phyloP scores from a whole-genome alignment of 306 rosid genomes.

The Carpinus fangiana region DNA sequence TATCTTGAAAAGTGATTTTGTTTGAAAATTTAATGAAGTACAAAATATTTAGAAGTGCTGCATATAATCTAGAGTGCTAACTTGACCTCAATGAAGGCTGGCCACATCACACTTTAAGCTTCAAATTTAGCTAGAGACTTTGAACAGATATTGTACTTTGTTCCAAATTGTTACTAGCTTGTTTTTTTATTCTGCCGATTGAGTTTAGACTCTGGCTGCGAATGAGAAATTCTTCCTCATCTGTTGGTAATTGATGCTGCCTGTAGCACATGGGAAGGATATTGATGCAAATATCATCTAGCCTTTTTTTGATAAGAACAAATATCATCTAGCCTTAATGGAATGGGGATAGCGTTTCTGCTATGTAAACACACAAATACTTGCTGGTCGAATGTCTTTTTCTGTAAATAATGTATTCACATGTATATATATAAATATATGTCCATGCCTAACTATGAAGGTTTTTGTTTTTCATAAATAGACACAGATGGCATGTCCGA shows the following conservation, averaged over 20 bases:
- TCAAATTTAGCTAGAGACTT: not conserved
- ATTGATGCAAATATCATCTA: too few species aligned
- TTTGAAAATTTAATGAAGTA: not conserved
- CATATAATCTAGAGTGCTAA: not conserved
- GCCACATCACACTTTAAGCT: not conserved
- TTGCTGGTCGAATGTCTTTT: not conserved
- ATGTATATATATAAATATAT: not conserved
- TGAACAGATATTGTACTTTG: not conserved
- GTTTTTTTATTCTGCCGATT: too few species aligned
- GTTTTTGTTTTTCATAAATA: slow-evolving; percentile 15
- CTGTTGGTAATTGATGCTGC: too few species aligned
- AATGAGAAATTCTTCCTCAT: too few species aligned
- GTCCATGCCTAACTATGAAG: slow-evolving; percentile 24
- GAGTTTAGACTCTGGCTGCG: too few species aligned
- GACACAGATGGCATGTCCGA: slow-evolving; percentile 61
- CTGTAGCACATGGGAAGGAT: too few species aligned
- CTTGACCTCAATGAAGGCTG: not conserved
- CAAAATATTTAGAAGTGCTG: not conserved
- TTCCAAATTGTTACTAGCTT: not conserved
- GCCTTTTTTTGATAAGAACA: too few species aligned
- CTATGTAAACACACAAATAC: not conserved
- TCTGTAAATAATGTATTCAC: not conserved
- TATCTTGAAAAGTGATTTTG: too few species aligned
- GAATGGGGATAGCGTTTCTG: not conserved
- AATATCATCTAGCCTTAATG: too few species aligned